A percentile compares a stretch with the other conserved stretches of the same genome.
Conservation (phyloP, 139 green algal species). For the Tetraselmis chui region DNA sequence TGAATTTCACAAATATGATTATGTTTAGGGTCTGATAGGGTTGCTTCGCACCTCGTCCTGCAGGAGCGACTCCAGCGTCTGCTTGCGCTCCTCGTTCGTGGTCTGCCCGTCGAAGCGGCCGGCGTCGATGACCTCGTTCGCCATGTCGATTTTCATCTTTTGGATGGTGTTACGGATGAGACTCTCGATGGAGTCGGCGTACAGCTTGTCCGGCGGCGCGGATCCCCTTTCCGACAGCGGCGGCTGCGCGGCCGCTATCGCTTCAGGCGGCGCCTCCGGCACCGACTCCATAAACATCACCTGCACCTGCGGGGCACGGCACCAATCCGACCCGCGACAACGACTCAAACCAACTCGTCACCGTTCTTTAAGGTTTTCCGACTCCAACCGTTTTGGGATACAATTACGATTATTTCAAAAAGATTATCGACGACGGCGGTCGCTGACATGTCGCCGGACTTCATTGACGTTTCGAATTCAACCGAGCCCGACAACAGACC, state of each 20-base stretch:
- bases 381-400: no score
- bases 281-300: constrained; percentile 90
- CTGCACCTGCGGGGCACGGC: constrained; percentile 48
- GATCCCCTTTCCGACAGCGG: neutral
- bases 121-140: constrained; percentile 91
- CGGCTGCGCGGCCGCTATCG: constrained; percentile 4
- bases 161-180: constrained; percentile 96
- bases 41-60: constrained; percentile 21
- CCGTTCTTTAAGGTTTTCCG: no score
- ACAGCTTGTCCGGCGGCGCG: constrained; percentile 25
- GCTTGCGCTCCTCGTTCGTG: constrained; percentile 75
- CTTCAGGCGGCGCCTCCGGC: constrained; percentile 42
- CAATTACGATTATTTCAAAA: no score
- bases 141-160: constrained; percentile 97
- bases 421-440: no score
- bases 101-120: constrained; percentile 91
- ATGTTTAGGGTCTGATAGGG: no score
- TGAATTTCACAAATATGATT: constrained; percentile 3
- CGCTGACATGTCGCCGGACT: no score
- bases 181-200: constrained; percentile 85
- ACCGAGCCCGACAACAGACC: no score
- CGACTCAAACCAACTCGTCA: no score
- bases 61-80: constrained; percentile 78
- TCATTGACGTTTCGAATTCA: no score
- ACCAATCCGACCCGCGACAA: no score